Evolutionary conservation across 2,329 filamentous ascomycete species (phyloP).

Genomic region (Sarocladium kiliense): DNA sequence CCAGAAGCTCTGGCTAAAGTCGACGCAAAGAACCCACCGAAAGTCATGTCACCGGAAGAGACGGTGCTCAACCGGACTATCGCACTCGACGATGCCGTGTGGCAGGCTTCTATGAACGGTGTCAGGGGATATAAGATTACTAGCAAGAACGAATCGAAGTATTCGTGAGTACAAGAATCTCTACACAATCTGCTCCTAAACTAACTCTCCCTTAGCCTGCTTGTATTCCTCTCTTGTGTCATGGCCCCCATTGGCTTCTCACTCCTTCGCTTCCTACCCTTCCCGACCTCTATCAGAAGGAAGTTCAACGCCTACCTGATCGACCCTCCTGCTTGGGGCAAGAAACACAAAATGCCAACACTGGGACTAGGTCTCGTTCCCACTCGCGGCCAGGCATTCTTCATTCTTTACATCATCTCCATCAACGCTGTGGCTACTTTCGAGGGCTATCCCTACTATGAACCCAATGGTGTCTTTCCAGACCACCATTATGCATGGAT

Average conservation of each 20-base stretch:
- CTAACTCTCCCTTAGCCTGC: too few relatives aligned
- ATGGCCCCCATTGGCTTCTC: slow-evolving; percentile 18
- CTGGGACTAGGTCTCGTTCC: slow-evolving; percentile 19
- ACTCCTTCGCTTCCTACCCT: slow-evolving; percentile 22
- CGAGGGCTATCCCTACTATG: slow-evolving; percentile 18
- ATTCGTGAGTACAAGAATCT: slow-evolving; percentile 10
- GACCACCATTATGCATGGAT: background rate
- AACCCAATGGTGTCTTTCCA: slow-evolving; percentile 16
- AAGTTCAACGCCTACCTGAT: slow-evolving; percentile 15
- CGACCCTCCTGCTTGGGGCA: slow-evolving; percentile 14
- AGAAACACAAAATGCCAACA: slow-evolving; percentile 12
- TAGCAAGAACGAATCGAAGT: slow-evolving; percentile 10
- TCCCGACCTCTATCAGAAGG: slow-evolving; percentile 6
- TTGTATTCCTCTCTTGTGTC: slow-evolving; percentile 5
- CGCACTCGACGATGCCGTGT: slow-evolving; percentile 10
- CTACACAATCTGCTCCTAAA: background rate
- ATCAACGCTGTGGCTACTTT: slow-evolving; percentile 28
- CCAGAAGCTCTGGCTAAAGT: slow-evolving; percentile 10
- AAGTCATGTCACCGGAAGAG: slow-evolving; percentile 1
- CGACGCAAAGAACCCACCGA: background rate
- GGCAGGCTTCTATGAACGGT: slow-evolving; percentile 10
- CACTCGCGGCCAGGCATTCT: slow-evolving; percentile 32
- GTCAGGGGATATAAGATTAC: slow-evolving; percentile 11
- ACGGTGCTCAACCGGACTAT: slow-evolving; percentile 11
- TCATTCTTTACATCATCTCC: slow-evolving; percentile 27